phyloP scores from a whole-genome alignment of 345 rosid species.

The Raphanus raphanistrum region DNA sequence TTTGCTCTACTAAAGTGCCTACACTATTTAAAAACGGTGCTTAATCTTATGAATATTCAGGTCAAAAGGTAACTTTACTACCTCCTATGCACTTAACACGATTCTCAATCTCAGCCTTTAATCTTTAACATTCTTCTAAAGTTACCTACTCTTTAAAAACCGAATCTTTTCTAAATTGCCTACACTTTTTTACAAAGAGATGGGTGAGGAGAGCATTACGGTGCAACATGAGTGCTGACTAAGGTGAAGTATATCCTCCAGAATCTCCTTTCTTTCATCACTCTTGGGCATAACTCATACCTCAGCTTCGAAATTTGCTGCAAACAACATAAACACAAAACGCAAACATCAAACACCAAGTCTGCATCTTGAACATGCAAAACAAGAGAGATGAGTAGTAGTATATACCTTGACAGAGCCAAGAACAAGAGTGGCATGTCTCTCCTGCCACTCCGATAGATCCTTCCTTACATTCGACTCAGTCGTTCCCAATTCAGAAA shows the following conservation, averaged over 20 bases:
- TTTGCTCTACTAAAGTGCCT: neutral
- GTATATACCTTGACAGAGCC: conserved; percentile 70
- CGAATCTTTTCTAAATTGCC: neutral
- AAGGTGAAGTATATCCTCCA: conserved; percentile 96
- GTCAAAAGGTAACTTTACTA: conserved; percentile 1
- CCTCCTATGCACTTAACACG: neutral
- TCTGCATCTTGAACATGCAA: neutral
- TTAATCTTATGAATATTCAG: neutral
- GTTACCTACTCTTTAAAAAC: neutral
- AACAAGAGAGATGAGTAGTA: neutral
- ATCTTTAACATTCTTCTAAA: neutral
- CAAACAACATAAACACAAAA: conserved; percentile 30
- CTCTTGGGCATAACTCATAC: conserved; percentile 87
- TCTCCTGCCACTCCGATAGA: conserved; percentile 95
- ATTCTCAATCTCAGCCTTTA: neutral
- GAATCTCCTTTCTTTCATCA: conserved; percentile 87
- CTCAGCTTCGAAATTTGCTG: conserved; percentile 84
- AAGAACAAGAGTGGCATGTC: conserved; percentile 92
- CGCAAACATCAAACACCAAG: neutral
- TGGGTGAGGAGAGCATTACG: conserved; percentile 50
- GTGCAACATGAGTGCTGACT: conserved; percentile 88
- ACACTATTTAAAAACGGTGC: neutral
- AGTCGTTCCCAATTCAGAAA: conserved; percentile 43
- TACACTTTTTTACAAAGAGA: neutral
- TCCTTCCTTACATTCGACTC: conserved; percentile 80